Percentiles rank a stretch among this genome's conserved stretches.
phyloP scores from a whole-genome alignment of 2,329 filamentous ascomycete genomes.

The Didymellaceae sp. region DNA sequence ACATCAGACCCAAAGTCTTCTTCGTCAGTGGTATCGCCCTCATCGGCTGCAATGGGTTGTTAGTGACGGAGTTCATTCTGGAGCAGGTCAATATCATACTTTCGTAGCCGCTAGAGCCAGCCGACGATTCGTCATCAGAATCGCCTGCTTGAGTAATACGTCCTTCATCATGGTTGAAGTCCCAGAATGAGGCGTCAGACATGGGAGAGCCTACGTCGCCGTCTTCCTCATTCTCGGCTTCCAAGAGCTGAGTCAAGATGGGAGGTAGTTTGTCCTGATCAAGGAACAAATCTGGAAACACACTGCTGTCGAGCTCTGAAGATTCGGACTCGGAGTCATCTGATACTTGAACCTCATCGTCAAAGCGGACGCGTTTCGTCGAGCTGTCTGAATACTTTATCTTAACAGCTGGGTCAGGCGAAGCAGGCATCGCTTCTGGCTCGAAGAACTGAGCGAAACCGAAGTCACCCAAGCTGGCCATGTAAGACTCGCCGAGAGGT shows the following conservation, averaged over 20 bases:
- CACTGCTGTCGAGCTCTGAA: slow-evolving; percentile 66
- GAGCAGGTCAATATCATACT: slow-evolving; percentile 55
- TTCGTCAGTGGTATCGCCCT: slow-evolving; percentile 65
- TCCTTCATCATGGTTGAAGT: slow-evolving; percentile 61
- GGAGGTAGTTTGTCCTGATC: slow-evolving; percentile 76
- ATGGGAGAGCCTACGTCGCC: slow-evolving; percentile 54
- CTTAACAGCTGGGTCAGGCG: slow-evolving; percentile 43
- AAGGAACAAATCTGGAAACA: slow-evolving; percentile 81
- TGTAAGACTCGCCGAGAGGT: slow-evolving; percentile 34
- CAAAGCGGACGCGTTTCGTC: slow-evolving; percentile 75
- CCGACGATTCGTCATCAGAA: slow-evolving; percentile 53
- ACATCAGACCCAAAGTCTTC: slow-evolving; percentile 53
- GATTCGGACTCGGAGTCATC: slow-evolving; percentile 59
- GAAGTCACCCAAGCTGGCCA: slow-evolving; percentile 37
- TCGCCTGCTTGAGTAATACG: slow-evolving; percentile 41
- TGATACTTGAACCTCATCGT: slow-evolving; percentile 67
- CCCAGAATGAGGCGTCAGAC: slow-evolving; percentile 65
- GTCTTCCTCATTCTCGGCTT: slow-evolving; percentile 56
- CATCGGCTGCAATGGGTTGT: slow-evolving; percentile 58
- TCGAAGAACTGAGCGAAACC: slow-evolving; percentile 47
- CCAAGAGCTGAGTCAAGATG: slow-evolving; percentile 74
- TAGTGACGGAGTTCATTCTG: slow-evolving; percentile 49
- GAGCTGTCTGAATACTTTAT: slow-evolving; percentile 49
- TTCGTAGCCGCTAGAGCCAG: slow-evolving; percentile 63
- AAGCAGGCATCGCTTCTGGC: slow-evolving; percentile 51